A percentile compares a stretch with the other conserved stretches of the same genome.
Conservation (phyloP, 805 yeast genomes). For the Wickerhamiella dianesei region DNA sequence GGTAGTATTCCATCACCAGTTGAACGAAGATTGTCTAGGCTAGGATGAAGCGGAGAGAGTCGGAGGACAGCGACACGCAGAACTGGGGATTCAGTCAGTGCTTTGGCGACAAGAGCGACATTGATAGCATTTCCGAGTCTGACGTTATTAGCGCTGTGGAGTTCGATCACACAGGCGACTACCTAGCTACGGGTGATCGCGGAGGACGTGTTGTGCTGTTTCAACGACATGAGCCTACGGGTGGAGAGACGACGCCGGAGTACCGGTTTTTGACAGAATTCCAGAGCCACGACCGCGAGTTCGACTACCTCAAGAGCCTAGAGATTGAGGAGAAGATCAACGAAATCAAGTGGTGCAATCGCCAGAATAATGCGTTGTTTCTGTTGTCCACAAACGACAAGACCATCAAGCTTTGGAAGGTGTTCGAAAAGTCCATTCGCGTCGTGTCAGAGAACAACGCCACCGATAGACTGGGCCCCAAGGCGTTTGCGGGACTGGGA, state of each 20-base stretch:
- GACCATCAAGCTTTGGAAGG: constrained; percentile 96
- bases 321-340: constrained; percentile 98
- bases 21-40: not conserved
- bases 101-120: constrained; percentile 97
- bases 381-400: constrained; percentile 88
- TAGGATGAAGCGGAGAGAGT: constrained; percentile 5
- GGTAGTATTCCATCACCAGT: not conserved
- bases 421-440: constrained; percentile 80
- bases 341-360: constrained; percentile 89
- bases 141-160: constrained; percentile 96
- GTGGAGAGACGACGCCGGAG: constrained; percentile 31
- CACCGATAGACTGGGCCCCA: constrained; percentile 30
- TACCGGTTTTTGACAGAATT: constrained; percentile 93
- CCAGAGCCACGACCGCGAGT: constrained; percentile 97
- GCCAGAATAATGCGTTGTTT: constrained; percentile 81
- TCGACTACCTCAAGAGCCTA: constrained; percentile 85
- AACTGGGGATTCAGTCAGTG: constrained; percentile 89
- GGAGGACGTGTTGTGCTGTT: constrained; percentile 96
- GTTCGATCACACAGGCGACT: constrained; percentile 89
- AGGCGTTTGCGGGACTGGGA: constrained; percentile 14
- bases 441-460: constrained; percentile 86
- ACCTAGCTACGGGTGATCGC: constrained; percentile 93
- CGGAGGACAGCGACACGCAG: constrained; percentile 24
- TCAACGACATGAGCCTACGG: constrained; percentile 44
- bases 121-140: constrained; percentile 88